Evolutionary conservation across 495 filamentous ascomycete genomes (phyloP).

Genomic region (Penicillium turbatum): DNA sequence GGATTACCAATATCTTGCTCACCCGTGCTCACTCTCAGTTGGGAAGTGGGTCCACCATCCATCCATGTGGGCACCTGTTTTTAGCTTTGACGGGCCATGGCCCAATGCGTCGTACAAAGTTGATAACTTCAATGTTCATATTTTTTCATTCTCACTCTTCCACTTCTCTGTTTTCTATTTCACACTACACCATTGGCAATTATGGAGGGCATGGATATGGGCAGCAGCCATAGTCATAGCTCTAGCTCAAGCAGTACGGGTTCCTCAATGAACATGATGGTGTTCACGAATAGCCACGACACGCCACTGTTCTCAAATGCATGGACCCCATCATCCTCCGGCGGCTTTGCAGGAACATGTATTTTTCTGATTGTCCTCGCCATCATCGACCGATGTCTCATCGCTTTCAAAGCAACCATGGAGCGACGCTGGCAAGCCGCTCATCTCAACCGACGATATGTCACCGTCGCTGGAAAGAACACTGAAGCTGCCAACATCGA

Average conservation of each 20-base stretch:
- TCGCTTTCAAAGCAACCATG: conserved; percentile 59
- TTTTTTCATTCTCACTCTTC: neutral
- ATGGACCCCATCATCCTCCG: conserved; percentile 67
- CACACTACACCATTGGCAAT: neutral
- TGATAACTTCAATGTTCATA: neutral
- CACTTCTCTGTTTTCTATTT: neutral
- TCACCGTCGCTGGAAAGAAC: conserved; percentile 63
- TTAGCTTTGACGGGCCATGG: neutral
- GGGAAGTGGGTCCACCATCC: neutral
- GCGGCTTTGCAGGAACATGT: conserved; percentile 77
- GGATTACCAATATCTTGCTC: conserved; percentile 21
- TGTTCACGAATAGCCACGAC: conserved; percentile 59
- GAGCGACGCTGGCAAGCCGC: conserved; percentile 57
- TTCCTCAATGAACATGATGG: conserved; percentile 33
- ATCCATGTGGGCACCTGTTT: neutral
- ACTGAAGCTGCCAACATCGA: conserved; percentile 52
- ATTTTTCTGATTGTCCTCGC: conserved; percentile 78
- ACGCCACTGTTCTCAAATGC: conserved; percentile 68
- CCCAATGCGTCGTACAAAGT: neutral
- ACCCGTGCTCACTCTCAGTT: neutral
- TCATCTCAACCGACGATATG: conserved; percentile 67
- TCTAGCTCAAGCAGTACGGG: conserved; percentile 6
- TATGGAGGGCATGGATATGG: conserved; percentile 21
- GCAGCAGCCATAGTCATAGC: neutral
- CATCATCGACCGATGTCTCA: conserved; percentile 59